These are phyloP conservation scores for Ophiocordyceps camponoti-saundersi DNA, from an alignment of 2,329 filamentous ascomycete species.

Conservation along the genomic window DNA sequence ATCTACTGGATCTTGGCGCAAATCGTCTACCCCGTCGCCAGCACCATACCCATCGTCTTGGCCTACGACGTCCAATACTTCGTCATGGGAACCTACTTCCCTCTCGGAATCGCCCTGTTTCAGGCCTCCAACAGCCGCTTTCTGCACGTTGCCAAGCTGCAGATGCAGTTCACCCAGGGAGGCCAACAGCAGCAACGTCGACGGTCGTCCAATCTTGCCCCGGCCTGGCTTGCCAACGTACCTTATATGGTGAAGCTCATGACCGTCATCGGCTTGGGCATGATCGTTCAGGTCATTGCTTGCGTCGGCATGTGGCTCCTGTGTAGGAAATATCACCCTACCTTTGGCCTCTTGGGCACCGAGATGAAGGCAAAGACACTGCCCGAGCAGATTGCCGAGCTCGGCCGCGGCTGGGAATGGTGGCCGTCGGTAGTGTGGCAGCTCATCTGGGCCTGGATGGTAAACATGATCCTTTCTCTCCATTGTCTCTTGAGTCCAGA, in stretches of 20 bases:
- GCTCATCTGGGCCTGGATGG: constrained; percentile 33
- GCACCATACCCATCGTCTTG: constrained; percentile 18
- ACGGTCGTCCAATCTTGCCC: too few species aligned
- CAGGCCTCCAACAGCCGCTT: constrained; percentile 38
- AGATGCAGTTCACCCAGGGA: constrained; percentile 20
- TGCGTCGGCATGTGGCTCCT: constrained; percentile 36
- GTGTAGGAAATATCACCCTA: constrained; percentile 39
- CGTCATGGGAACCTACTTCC: constrained; percentile 41
- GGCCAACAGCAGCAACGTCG: background rate
- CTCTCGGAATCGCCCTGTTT: constrained; percentile 39
- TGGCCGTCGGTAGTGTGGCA: constrained; percentile 39
- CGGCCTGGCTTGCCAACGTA: background rate
- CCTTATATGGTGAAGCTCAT: constrained; percentile 16
- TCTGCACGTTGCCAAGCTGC: constrained; percentile 29
- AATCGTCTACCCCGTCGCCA: constrained; percentile 22
- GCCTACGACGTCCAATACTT: constrained; percentile 37
- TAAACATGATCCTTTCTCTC: constrained; percentile 6
- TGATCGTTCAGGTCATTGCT: constrained; percentile 33
- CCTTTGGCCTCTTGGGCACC: constrained; percentile 26
- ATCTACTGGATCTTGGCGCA: constrained; percentile 22
- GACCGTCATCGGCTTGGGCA: constrained; percentile 26
- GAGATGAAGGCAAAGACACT: constrained; percentile 13
- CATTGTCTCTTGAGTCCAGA: too few species aligned
- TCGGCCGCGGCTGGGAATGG: constrained; percentile 40
- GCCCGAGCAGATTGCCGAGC: constrained; percentile 23